Conservation (phyloP, 2,329 filamentous ascomycete species). For the Ophiocordyceps polyrhachis-furcata region DNA sequence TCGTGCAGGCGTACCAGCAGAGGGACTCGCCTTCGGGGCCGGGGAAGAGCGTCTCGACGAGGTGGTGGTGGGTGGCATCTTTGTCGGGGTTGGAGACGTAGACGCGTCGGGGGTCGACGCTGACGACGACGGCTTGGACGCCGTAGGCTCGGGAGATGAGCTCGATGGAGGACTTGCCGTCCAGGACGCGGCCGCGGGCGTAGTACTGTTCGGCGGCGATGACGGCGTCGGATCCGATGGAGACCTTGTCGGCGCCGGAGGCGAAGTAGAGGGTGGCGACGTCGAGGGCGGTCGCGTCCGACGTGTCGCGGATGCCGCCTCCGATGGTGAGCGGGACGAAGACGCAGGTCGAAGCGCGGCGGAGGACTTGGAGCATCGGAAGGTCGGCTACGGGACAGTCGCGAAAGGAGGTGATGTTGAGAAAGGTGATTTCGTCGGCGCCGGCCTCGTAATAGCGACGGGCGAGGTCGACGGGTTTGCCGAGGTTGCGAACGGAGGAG, state of each 20-base stretch:
- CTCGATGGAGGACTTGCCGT: conserved; percentile 81
- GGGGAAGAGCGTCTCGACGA: conserved; percentile 47
- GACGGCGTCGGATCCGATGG: conserved; percentile 89
- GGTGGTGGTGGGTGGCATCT: conserved; percentile 56
- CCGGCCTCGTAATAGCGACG: conserved; percentile 89
- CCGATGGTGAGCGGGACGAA: conserved; percentile 94
- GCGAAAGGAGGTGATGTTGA: conserved; percentile 96
- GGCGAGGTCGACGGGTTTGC: conserved; percentile 92
- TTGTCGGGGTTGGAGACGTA: conserved; percentile 61
- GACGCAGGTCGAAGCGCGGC: conserved; percentile 70
- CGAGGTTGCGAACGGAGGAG: conserved; percentile 64
- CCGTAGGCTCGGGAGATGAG: conserved; percentile 87
- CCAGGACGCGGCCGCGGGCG: conserved; percentile 45
- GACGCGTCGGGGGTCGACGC: conserved; percentile 80
- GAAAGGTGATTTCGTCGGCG: conserved; percentile 89
- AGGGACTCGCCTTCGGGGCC: conserved; percentile 61
- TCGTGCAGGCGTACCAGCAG: conserved; percentile 97
- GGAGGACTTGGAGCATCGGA: conserved; percentile 89
- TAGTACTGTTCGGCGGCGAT: conserved; percentile 85
- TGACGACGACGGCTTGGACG: conserved; percentile 91
- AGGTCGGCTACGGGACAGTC: conserved; percentile 84
- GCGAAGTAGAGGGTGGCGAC: conserved; percentile 97
- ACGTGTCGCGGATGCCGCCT: conserved; percentile 83
- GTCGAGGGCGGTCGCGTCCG: conserved; percentile 80
- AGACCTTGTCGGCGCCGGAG: conserved; percentile 92